Evolutionary conservation across 352 stramenopile species (phyloP).

Genomic region (Aphanomyces invadans): DNA sequence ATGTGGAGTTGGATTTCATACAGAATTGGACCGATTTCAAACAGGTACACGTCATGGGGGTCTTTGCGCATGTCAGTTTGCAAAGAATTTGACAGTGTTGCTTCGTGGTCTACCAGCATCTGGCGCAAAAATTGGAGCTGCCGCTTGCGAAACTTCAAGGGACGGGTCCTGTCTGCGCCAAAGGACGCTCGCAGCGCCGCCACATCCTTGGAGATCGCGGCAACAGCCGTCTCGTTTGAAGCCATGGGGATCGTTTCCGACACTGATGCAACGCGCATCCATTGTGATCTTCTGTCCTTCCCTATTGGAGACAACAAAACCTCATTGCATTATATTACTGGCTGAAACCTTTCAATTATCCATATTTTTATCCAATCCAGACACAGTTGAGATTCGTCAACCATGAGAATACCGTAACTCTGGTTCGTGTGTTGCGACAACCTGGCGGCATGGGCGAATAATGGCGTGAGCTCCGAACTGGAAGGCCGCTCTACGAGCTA

Average conservation of each 20-base stretch:
- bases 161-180: conserved; percentile 37
- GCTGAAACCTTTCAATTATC: no score
- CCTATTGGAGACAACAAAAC: neutral
- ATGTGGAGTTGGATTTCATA: conserved; percentile 66
- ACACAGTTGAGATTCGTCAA: no score
- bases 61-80: conserved; percentile 68
- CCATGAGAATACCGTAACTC: no score
- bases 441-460: no score
- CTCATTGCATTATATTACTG: no score
- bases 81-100: conserved; percentile 40
- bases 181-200: conserved; percentile 42
- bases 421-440: no score
- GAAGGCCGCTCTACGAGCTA: no score
- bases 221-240: no score
- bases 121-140: conserved; percentile 44
- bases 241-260: no score
- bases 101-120: conserved; percentile 45
- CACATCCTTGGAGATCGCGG: conserved; percentile 36
- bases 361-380: no score
- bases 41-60: conserved; percentile 48
- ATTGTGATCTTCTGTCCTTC: neutral
- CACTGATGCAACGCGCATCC: no score
- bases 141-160: conserved; percentile 34
- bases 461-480: no score
- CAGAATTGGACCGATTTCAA: conserved; percentile 45